Base-by-base conservation (phyloP, 768 basidiomycete genomes). In the Lactarius vividus region DNA sequence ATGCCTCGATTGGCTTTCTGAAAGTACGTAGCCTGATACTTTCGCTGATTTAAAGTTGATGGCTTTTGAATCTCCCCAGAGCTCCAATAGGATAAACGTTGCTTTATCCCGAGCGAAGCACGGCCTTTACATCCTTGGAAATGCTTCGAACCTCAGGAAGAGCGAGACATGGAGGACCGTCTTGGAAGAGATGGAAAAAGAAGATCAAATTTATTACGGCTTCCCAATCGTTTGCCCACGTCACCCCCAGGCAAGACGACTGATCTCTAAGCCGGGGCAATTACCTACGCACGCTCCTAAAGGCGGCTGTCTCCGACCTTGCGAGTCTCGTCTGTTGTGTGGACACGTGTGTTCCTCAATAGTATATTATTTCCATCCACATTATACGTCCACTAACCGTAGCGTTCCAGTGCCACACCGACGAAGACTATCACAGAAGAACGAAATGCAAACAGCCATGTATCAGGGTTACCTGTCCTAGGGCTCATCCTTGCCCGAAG, bases 91-190 rank as follows among this genome's bases (percentile, higher is more conserved):
- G n/a, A 75, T 77, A 62, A 74, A 78, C 58, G 91, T 92, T 54
- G 88, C 91, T 0, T 73, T 92, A 4, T 91, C 89, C 26, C 81
- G 91, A 26, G 90, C 91, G 4, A 82, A 84, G 57, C 84, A 92
- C 66, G 91, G 91, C 6, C 76, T 93, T 2, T 92, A 81, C 71
- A 83, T 93, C 42, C 75, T 92, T 4, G 91, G 91, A 26, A 90
- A 91, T 61, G 84, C 87, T 0, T 73, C 79, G 0, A 82, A 85
- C 46, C 72, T 89, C 52, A 76, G 81, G 4, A 78, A 76, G 63
- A 85, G 83, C 64, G 59, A 72, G 13, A 88, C 87, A 75, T 92
- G 89, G 91, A 73, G 72, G 0, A 75, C 73, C 0, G 78, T 90
- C 16, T 74, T 89, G 2, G 79, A 85, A 26, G 82, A 87, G 69